These are phyloP conservation scores for Plasmodium vinckei DNA, from an alignment of 169 alveolate species.

Conservation along the genomic window DNA sequence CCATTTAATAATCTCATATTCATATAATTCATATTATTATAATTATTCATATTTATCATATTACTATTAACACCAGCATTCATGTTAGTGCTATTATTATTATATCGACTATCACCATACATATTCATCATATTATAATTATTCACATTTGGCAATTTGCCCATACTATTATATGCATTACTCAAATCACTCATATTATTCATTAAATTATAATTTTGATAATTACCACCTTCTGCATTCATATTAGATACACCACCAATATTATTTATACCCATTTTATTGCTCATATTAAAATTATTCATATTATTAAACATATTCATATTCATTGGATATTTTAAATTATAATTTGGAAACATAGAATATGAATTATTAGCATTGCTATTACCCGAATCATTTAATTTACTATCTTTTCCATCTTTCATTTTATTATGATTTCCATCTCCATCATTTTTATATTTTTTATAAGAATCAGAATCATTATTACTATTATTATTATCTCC, in stretches of 20 bases:
- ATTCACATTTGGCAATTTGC: conserved; percentile 5
- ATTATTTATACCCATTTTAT: not conserved
- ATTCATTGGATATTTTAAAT: conserved; percentile 54
- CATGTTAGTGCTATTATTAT: conserved; percentile 5
- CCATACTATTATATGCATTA: conserved; percentile 4
- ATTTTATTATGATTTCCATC: conserved; percentile 7
- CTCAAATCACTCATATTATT: conserved; percentile 7
- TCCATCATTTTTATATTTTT: conserved; percentile 14
- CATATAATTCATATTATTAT: conserved; percentile 25
- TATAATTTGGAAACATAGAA: conserved; percentile 45
- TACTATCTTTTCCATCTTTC: conserved; percentile 4
- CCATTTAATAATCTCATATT: conserved; percentile 26
- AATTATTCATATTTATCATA: conserved; percentile 31
- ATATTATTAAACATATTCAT: conserved; percentile 37
- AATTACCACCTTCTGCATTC: not conserved
- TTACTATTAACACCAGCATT: conserved; percentile 17
- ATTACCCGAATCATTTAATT: not conserved
- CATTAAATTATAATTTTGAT: conserved; percentile 12
- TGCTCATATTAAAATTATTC: conserved; percentile 1
- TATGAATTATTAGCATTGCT: conserved; percentile 23
- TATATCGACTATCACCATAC: conserved; percentile 19
- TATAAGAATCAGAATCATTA: conserved; percentile 6
- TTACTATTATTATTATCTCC: conserved; percentile 7
- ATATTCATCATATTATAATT: conserved; percentile 26
- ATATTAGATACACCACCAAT: too few species aligned